phyloP scores from a whole-genome alignment of 257 asterid genomes.

The Solanum lignicaule region DNA sequence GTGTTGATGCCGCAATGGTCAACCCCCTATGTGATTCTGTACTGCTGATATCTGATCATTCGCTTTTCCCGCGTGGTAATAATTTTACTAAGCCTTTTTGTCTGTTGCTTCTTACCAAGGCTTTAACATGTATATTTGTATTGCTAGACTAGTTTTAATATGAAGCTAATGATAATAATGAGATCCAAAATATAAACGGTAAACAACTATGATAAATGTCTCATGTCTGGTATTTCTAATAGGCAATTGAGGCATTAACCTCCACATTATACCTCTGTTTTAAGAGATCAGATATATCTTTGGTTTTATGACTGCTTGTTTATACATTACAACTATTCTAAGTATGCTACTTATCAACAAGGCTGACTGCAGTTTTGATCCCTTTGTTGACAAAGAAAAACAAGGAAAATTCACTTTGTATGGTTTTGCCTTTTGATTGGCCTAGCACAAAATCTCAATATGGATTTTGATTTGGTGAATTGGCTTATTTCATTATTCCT shows the following conservation, averaged over 20 bases:
- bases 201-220: background rate
- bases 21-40: constrained; percentile 61
- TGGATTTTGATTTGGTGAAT: background rate
- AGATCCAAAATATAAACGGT: background rate
- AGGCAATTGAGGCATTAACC: background rate
- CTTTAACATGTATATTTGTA: background rate
- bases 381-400: background rate
- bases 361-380: background rate
- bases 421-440: background rate
- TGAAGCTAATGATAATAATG: background rate
- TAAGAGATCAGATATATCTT: background rate
- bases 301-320: background rate
- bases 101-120: background rate
- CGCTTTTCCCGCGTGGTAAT: constrained; percentile 75
- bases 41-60: constrained; percentile 80
- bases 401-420: background rate
- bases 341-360: background rate
- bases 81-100: background rate
- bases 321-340: background rate
- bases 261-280: background rate
- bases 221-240: background rate
- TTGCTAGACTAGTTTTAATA: background rate
- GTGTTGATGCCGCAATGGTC: constrained; percentile 79
- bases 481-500: background rate
- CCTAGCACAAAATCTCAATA: background rate